Evolutionary conservation across 2,329 filamentous ascomycete genomes (phyloP).

Genomic region (Cladosporium sp.): DNA sequence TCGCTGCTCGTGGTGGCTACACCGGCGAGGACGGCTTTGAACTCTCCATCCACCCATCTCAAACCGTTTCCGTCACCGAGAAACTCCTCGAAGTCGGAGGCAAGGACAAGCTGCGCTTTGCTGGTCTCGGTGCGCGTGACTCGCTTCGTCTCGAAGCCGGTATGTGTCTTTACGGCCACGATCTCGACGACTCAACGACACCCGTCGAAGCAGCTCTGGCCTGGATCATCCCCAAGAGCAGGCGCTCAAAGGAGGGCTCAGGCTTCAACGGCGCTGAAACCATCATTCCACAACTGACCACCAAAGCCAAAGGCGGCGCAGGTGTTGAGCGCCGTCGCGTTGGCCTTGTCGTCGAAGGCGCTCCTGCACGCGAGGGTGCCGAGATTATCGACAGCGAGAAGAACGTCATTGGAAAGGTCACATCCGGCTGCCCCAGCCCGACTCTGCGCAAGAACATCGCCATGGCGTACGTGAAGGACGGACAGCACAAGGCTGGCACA

Average conservation of each 20-base stretch:
- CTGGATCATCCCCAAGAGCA: constrained; percentile 84
- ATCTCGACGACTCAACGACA: constrained; percentile 77
- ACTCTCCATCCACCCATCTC: constrained; percentile 74
- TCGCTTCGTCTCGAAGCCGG: constrained; percentile 91
- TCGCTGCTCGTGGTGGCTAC: constrained; percentile 89
- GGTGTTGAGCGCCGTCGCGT: constrained; percentile 73
- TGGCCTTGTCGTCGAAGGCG: constrained; percentile 78
- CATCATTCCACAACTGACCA: constrained; percentile 74
- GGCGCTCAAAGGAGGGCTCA: constrained; percentile 58
- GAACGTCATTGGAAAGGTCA: constrained; percentile 73
- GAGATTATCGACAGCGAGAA: constrained; percentile 68
- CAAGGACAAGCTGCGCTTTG: constrained; percentile 69
- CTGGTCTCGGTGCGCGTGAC: constrained; percentile 87
- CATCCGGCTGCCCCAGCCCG: constrained; percentile 87
- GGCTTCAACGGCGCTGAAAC: constrained; percentile 83
- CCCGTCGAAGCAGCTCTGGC: constrained; percentile 65
- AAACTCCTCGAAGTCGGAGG: constrained; percentile 63
- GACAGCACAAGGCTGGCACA: constrained; percentile 79
- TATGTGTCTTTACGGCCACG: constrained; percentile 99
- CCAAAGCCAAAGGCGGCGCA: constrained; percentile 68
- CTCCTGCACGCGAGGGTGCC: constrained; percentile 86
- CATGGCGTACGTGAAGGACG: constrained; percentile 87
- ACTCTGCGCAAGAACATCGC: constrained; percentile 87
- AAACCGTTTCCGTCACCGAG: constrained; percentile 67
- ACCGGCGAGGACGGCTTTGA: constrained; percentile 99